These are phyloP conservation scores for Lepidium didymum DNA, from an alignment of 345 rosid species.

Conservation along the genomic window DNA sequence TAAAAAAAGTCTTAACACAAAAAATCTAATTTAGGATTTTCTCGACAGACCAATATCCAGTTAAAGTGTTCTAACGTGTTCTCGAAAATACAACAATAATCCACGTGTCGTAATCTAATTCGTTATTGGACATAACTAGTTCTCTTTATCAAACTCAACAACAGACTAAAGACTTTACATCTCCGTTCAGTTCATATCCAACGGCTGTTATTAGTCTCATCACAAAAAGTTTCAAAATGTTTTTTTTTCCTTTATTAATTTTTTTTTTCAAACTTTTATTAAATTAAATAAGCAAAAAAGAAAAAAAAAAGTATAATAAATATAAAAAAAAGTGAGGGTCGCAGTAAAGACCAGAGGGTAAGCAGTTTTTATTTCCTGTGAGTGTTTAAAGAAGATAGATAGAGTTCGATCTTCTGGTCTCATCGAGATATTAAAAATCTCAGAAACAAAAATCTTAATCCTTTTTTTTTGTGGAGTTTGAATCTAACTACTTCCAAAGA, in stretches of 20 bases:
- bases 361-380: constrained; percentile 18
- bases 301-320: background rate
- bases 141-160: constrained; percentile 1
- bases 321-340: constrained; percentile 16
- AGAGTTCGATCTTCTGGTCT: constrained; percentile 25
- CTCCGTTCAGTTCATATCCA: constrained; percentile 4
- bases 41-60: constrained; percentile 10
- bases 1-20: background rate
- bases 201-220: constrained; percentile 3
- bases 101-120: background rate
- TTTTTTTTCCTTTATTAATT: no score
- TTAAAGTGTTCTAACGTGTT: background rate
- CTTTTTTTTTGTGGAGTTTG: constrained; percentile 2
- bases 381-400: constrained; percentile 18
- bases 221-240: background rate
- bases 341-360: constrained; percentile 26
- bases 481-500: constrained; percentile 7
- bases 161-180: constrained; percentile 15
- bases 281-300: background rate
- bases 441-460: background rate
- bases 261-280: no score
- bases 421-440: background rate
- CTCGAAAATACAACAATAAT: background rate
- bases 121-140: constrained; percentile 3
- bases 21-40: constrained; percentile 23